phyloP scores from a whole-genome alignment of 2,329 filamentous ascomycete genomes.

The Aspergillus tanneri region DNA sequence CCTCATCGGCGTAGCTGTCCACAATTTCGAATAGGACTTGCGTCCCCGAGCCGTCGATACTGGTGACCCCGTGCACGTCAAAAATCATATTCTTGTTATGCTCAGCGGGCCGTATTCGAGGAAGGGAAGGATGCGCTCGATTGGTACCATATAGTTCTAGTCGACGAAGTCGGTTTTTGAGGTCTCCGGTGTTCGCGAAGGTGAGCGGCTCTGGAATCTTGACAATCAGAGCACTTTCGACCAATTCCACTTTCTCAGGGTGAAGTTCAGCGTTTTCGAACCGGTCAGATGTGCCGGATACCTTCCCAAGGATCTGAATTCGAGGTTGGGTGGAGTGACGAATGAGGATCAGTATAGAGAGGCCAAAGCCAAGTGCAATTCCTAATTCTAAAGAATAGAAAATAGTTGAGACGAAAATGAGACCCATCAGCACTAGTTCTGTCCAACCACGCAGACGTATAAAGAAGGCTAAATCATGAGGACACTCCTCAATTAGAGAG shows the following conservation, averaged over 20 bases:
- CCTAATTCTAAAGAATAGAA: constrained; percentile 93
- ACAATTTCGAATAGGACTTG: constrained; percentile 93
- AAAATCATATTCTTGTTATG: constrained; percentile 93
- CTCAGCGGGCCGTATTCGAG: constrained; percentile 71
- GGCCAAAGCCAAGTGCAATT: constrained; percentile 88
- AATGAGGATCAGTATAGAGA: constrained; percentile 86
- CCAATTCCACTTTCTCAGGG: constrained; percentile 74
- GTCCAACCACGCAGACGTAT: constrained; percentile 78
- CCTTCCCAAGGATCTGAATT: constrained; percentile 91
- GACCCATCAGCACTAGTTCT: constrained; percentile 80
- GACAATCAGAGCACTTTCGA: constrained; percentile 90
- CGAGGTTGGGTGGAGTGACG: constrained; percentile 86
- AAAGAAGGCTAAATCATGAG: constrained; percentile 90
- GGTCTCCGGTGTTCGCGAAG: constrained; percentile 91
- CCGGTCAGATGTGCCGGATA: constrained; percentile 71
- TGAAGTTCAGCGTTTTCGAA: constrained; percentile 83
- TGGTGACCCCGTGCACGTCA: constrained; percentile 95
- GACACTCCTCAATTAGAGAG: constrained; percentile 91
- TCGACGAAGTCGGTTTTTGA: constrained; percentile 78
- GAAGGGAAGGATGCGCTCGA: constrained; percentile 80
- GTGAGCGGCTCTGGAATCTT: constrained; percentile 97
- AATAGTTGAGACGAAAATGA: constrained; percentile 88
- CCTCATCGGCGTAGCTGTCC: constrained; percentile 69
- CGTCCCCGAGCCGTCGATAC: constrained; percentile 86
- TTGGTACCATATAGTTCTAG: constrained; percentile 89